phyloP scores from a whole-genome alignment of 176 grass and related monocot genomes.

The Puya raimondii region DNA sequence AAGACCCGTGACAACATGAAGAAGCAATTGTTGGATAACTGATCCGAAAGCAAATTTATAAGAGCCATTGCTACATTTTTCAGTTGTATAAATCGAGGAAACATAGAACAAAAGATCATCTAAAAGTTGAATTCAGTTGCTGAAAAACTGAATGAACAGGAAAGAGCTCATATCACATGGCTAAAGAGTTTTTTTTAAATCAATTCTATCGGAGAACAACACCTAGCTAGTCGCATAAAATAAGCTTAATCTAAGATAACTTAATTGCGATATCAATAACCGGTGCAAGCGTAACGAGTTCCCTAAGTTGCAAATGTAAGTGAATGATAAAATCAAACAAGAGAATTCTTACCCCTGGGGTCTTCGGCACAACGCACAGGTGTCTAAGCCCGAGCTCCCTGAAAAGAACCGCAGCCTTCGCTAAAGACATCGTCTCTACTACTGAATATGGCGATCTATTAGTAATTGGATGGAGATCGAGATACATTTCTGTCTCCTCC shows the following conservation, averaged over 20 bases:
- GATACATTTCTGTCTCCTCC: constrained; percentile 61
- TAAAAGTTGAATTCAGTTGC: neutral
- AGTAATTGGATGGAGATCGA: constrained; percentile 55
- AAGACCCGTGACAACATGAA: too few relatives aligned
- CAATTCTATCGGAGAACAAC: too few relatives aligned
- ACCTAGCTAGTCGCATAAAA: neutral
- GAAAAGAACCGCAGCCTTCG: constrained; percentile 54
- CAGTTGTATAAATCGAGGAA: neutral
- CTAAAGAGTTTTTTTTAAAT: too few relatives aligned
- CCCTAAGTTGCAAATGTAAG: neutral
- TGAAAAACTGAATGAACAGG: neutral
- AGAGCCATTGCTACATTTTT: neutral
- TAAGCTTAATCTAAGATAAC: neutral
- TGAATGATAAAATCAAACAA: neutral
- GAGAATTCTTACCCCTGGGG: constrained; percentile 32
- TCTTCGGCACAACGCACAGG: constrained; percentile 57
- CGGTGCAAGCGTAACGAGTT: neutral
- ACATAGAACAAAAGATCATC: neutral
- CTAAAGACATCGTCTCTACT: constrained; percentile 55
- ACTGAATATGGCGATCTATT: constrained; percentile 63
- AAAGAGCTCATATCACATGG: neutral
- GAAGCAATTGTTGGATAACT: too few relatives aligned
- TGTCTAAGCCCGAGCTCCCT: constrained; percentile 52
- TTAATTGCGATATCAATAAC: neutral
- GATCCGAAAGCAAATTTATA: too few relatives aligned